These are phyloP conservation scores for Blastocystis sp. DNA, from an alignment of 352 stramenopile species.

Conservation along the genomic window DNA sequence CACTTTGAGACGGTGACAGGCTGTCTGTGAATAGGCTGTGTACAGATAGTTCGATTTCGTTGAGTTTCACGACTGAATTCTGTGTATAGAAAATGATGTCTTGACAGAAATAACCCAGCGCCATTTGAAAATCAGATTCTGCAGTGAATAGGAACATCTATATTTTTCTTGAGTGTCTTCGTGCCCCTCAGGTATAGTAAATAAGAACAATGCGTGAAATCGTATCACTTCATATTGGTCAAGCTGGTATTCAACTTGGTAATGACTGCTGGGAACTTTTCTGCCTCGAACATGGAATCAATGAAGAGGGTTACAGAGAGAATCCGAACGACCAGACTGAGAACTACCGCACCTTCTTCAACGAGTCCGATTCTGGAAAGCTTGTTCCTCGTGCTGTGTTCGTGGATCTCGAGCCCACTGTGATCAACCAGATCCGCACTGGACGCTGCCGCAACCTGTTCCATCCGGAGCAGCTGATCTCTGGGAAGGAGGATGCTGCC, in stretches of 20 bases:
- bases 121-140: background rate
- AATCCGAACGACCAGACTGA: conserved; percentile 77
- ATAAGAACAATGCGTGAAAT: conserved; percentile 78
- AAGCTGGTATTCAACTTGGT: conserved; percentile 82
- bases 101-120: background rate
- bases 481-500: conserved; percentile 81
- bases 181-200: conserved; percentile 60
- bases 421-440: conserved; percentile 91
- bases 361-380: conserved; percentile 79
- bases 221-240: conserved; percentile 90
- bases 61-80: background rate
- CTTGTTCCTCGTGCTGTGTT: conserved; percentile 93
- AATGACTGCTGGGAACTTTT: conserved; percentile 86
- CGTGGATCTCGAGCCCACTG: conserved; percentile 91
- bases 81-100: background rate
- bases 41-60: background rate
- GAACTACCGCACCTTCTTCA: conserved; percentile 89
- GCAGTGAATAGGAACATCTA: background rate
- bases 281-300: conserved; percentile 80
- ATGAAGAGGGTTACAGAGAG: conserved; percentile 64
- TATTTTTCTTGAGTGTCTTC: conserved; percentile 60
- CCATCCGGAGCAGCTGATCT: conserved; percentile 96
- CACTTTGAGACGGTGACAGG: no score
- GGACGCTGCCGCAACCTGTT: conserved; percentile 91
- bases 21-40: no score